Evolutionary conservation across 208 protist genomes (phyloP), one percentile per base, ranked within the genome.

Genomic region (Sergeia podlipaevii): DNA sequence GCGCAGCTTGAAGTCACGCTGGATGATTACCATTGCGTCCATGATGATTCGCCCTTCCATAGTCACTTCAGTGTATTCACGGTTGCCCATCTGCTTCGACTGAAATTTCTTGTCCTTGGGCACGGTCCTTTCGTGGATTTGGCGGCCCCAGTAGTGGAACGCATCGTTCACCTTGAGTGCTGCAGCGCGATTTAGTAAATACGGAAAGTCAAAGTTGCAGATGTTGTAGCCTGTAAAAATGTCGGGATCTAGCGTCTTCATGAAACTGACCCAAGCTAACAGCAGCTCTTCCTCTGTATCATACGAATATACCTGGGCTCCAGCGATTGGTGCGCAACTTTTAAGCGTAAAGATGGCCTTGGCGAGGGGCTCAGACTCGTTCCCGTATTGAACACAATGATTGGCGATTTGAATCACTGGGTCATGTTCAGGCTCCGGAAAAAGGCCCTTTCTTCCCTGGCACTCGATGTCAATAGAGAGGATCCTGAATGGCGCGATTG

Each of bases 401-500:
- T 98, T 98, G 0, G 97, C 96, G 45, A 99, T 99, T 64, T 99
- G 97, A 72, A 99, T 99, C 17, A 99, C 98, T 11, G 97, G 95
- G 76, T 99, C 99, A 20, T 97, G 50, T 48, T 99, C 93, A 21
- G 99, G 74, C 32, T 99, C 96, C 4, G 99, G 99, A 65, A 99
- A 99, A 32, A 97, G 45, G 5, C 98, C 98, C 46, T 98, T 97
- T 32, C 96, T 79, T 18, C 97, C 97, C 24, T 97, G 79, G 60
- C 98, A 99, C 76, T 99, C 98, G 70, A 99, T 99, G 82, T 99
- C 97, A 59, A 99, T 99, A 26, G 91, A 98, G 7, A 99, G 79
- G 38, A 99, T 98, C 47, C 99, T 90, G 30, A 99, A 86, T 0
- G 98, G 99, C 4, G 98, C 98, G 30, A 99, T 98, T 21, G 91